A percentile compares a stretch with the other conserved stretches of the same genome.
Evolutionary conservation across 257 asterid species (phyloP).

Genomic region (Apocynum venetum): DNA sequence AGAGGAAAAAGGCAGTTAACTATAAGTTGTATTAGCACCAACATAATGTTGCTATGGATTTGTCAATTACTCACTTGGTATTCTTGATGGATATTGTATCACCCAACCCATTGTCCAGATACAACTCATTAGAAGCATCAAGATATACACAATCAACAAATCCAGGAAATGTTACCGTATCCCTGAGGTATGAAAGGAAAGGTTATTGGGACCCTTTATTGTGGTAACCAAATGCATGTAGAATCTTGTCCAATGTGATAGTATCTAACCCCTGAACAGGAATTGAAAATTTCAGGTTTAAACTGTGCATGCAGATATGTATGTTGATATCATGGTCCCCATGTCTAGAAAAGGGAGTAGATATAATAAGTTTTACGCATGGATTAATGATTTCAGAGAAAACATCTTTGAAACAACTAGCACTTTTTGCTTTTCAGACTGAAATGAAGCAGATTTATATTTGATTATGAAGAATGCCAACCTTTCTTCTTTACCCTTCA

Average conservation of each 20-base stretch:
- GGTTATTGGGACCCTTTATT: background rate
- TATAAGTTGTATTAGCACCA: background rate
- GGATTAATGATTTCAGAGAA: background rate
- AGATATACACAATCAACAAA: conserved; percentile 94
- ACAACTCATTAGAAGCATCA: conserved; percentile 72
- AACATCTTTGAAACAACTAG: background rate
- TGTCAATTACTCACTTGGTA: conserved; percentile 49
- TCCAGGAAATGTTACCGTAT: conserved; percentile 82
- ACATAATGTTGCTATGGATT: background rate
- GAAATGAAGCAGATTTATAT: background rate
- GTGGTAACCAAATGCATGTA: background rate
- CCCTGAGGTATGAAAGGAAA: conserved; percentile 46
- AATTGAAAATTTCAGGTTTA: background rate
- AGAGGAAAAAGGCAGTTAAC: background rate
- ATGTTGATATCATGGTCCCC: background rate
- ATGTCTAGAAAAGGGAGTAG: background rate
- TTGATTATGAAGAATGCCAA: conserved; percentile 20
- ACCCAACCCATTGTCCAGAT: conserved; percentile 84
- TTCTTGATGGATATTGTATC: conserved; percentile 67
- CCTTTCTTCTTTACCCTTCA: conserved; percentile 90
- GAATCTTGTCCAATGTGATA: background rate
- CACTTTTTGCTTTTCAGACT: too few species aligned
- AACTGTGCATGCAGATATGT: background rate
- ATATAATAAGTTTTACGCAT: background rate
- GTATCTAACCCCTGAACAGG: background rate